phyloP scores from a whole-genome alignment of 2,329 filamentous ascomycete species.

The Hypoxylon sp. region DNA sequence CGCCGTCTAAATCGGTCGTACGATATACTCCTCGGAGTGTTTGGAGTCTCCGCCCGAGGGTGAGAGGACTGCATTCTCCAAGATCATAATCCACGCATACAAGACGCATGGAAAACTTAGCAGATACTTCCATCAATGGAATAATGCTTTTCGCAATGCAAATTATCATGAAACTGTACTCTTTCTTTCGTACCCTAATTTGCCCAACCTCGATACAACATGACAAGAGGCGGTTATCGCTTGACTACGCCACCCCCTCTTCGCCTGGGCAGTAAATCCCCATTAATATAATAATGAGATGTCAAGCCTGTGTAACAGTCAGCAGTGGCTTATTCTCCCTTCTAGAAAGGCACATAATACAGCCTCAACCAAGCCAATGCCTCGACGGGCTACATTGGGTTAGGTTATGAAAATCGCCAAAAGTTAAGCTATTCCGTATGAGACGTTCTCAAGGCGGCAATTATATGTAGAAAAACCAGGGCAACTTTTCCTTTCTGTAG shows the following conservation, averaged over 20 bases:
- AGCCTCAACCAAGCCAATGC: background rate
- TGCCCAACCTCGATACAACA: background rate
- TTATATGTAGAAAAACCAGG: background rate
- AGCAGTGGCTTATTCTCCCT: background rate
- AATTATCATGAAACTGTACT: background rate
- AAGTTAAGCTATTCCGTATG: background rate
- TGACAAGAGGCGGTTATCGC: background rate
- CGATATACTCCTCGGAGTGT: background rate
- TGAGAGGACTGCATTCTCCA: background rate
- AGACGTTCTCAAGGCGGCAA: background rate
- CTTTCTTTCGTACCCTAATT: background rate
- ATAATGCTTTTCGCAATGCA: background rate
- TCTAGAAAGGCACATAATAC: background rate
- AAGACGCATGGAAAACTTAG: background rate
- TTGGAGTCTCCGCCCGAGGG: background rate
- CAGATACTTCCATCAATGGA: background rate
- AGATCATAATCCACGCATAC: background rate
- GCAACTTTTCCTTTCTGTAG: background rate
- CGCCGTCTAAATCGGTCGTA: background rate
- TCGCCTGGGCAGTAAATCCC: background rate
- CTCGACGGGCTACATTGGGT: background rate
- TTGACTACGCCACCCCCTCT: background rate
- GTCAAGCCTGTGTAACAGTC: slow-evolving; percentile 2
- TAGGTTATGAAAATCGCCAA: no score
- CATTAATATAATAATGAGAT: background rate